Percentiles rank a stretch among this genome's conserved stretches.
phyloP scores from a whole-genome alignment of 495 filamentous ascomycete genomes.

The Penicillium turbatum region DNA sequence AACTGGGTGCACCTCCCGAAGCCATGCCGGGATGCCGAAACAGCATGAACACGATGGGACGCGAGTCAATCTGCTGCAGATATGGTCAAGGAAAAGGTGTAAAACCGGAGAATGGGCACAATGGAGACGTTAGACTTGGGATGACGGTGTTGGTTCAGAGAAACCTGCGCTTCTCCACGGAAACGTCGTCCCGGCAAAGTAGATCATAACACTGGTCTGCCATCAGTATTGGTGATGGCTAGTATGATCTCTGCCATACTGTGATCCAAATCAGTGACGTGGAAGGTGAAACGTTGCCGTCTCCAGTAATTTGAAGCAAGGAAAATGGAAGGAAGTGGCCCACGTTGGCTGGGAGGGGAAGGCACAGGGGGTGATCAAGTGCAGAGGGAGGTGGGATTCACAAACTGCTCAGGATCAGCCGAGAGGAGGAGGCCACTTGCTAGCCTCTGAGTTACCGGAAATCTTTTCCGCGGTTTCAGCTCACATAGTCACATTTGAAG shows the following conservation, averaged over 20 bases:
- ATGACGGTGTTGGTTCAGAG: neutral
- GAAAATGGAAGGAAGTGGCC: too few species aligned
- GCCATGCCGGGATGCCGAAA: neutral
- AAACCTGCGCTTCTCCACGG: too few species aligned
- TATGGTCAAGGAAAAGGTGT: neutral
- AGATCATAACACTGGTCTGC: neutral
- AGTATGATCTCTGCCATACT: neutral
- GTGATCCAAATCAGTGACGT: neutral
- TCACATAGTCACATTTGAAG: too few species aligned
- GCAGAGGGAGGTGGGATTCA: neutral
- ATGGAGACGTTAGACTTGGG: neutral
- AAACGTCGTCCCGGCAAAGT: neutral
- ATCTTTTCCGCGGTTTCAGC: too few species aligned
- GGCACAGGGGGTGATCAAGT: neutral
- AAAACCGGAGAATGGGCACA: neutral
- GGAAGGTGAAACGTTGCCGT: too few species aligned
- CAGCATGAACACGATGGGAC: neutral
- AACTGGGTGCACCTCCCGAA: neutral
- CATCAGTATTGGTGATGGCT: neutral
- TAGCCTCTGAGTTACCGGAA: neutral
- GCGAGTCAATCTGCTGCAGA: neutral
- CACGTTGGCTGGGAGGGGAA: neutral
- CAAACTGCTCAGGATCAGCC: neutral
- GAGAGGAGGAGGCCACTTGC: neutral
- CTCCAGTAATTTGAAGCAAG: neutral